These are phyloP conservation scores for Ammopiptanthus mongolicus DNA, from an alignment of 306 rosid genomes.

Conservation along the genomic window DNA sequence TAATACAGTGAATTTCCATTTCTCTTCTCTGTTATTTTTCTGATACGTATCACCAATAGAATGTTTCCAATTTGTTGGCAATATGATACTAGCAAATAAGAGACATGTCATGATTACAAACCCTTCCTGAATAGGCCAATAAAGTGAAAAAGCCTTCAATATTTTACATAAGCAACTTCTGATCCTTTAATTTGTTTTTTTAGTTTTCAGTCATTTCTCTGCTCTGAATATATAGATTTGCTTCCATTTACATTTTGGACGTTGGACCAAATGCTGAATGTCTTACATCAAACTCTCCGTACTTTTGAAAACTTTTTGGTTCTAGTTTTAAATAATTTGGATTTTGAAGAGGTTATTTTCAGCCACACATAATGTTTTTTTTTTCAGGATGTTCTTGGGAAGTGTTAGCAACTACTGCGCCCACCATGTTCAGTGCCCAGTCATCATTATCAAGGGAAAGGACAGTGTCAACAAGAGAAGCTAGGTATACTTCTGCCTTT, in stretches of 20 bases:
- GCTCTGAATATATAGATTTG: background rate
- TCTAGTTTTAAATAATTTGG: background rate
- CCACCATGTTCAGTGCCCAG: conserved; percentile 69
- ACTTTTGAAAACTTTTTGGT: background rate
- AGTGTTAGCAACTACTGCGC: conserved; percentile 89
- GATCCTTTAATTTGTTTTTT: conserved; percentile 5
- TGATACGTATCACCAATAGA: too few relatives aligned
- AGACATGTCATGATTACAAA: background rate
- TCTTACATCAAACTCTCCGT: background rate
- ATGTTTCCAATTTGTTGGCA: background rate
- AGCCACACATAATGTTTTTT: background rate
- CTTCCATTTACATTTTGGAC: conserved; percentile 11
- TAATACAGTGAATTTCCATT: too few relatives aligned
- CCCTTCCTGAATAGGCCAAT: background rate
- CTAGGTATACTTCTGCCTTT: conserved; percentile 34
- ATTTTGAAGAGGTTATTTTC: background rate
- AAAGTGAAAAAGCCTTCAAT: background rate
- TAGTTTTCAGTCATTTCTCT: background rate
- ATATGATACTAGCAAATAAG: background rate
- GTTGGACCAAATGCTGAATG: background rate
- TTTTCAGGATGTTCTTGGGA: conserved; percentile 88
- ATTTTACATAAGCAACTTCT: background rate
- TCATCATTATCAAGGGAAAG: conserved; percentile 61
- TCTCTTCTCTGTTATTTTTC: too few relatives aligned
- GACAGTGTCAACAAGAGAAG: conserved; percentile 23